Evolutionary conservation across 208 protist genomes (phyloP).

Genomic region (Trypanosoma melophagium): DNA sequence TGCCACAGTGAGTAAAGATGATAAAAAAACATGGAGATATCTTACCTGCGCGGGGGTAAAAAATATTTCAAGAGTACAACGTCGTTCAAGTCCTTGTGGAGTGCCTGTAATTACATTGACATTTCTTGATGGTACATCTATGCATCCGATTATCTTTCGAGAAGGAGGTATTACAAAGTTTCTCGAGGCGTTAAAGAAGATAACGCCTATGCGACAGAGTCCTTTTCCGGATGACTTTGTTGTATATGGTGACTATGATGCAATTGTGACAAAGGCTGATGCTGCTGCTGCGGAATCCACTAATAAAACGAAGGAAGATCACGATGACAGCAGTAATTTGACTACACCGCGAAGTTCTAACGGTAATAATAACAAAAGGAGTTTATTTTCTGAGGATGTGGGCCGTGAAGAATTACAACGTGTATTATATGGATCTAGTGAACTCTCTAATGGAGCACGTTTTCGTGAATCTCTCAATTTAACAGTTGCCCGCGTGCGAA

Average conservation of each 20-base stretch:
- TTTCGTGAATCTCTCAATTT: background rate
- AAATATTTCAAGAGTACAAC: constrained; percentile 21
- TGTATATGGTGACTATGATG: constrained; percentile 19
- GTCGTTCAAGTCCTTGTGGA: constrained; percentile 3
- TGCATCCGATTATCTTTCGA: constrained; percentile 17
- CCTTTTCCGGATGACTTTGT: constrained; percentile 29
- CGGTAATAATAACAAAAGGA: background rate
- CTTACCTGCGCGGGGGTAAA: constrained; percentile 18
- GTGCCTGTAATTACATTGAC: constrained; percentile 13
- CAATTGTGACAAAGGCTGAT: background rate
- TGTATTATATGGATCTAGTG: background rate
- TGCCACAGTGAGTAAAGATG: background rate
- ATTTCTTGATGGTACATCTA: constrained; percentile 7
- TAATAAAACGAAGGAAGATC: too few species aligned
- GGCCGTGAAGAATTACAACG: background rate
- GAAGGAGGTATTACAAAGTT: constrained; percentile 33
- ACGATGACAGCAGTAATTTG: background rate
- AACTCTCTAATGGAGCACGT: background rate
- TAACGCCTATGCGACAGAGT: constrained; percentile 26
- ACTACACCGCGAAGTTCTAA: background rate
- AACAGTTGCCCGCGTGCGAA: background rate
- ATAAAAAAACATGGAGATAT: constrained; percentile 17
- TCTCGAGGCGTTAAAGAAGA: constrained; percentile 22
- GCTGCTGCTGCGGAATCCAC: background rate
- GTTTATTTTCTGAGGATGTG: background rate